Base-by-base conservation (phyloP, 2,329 filamentous ascomycete genomes). In the Phialophora chinensis region DNA sequence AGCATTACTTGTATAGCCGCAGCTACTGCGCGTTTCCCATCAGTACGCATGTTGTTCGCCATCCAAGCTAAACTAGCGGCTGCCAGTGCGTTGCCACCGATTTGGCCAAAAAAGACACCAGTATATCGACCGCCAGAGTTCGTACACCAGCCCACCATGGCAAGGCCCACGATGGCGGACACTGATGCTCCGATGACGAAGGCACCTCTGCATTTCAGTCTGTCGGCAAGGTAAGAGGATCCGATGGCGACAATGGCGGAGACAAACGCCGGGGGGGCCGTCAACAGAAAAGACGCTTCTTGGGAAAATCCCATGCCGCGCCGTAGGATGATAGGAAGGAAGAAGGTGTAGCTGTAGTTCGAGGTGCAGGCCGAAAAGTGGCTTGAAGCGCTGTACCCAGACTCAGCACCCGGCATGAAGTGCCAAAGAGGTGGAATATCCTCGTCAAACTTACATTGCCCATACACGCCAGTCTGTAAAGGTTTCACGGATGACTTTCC, bases 51-150 rank as follows among this genome's bases (percentile, higher is more conserved):
- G 59, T 77, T 76, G 66, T 77, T 77, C 25, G 72, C 70, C 63
- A 74, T 27, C 55, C 75, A 77, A 8, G 75, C 73, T 61, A 75
- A 73, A 2, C 69, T 68, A 1, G 74, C 72, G 5, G 74, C 75
- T 1, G 77, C 67, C 33, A 63, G n/a, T 10, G 49, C 64, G 38
- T 66, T 66, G 52, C 20, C 20, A 10, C 64, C 80, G 93, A 91
- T 79, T 91, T 94, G 0, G 90, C 87, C 84, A 50, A 93, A 79
- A 79, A 93, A 93, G 63, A 91, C 84, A 60, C 90, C 90, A 66
- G 91, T 87, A 77, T 91, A 93, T 54, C 90, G 85, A 8, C 87
- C 84, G 1, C 75, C 81, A 2, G 85, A 71, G 69, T 29, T 12
- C 11, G 12, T 20, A 12, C 12, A 20, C 12, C 12, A 53, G 4